A percentile compares a stretch with the other conserved stretches of the same genome.
Conservation (phyloP, 768 basidiomycete genomes). For the Xerocomellus chrysenteron region DNA sequence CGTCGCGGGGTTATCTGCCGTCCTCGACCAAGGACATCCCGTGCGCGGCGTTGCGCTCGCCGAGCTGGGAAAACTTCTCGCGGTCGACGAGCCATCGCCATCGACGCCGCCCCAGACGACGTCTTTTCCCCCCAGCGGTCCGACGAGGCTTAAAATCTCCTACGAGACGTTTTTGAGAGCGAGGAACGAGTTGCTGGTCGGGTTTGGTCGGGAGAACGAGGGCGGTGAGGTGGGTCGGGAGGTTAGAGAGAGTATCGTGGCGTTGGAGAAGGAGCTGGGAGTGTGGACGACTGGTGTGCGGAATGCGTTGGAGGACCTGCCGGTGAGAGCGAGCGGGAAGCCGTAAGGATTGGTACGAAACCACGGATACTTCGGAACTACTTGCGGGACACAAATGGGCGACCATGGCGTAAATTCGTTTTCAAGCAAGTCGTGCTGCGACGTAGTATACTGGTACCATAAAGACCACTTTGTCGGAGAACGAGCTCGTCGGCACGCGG, state of each 20-base stretch:
- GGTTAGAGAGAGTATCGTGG: conserved; percentile 56
- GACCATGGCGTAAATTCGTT: no score
- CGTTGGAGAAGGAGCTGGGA: conserved; percentile 69
- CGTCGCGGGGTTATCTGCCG: conserved; percentile 48
- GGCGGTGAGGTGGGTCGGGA: conserved; percentile 72
- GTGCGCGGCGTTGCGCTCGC: conserved; percentile 70
- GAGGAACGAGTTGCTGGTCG: conserved; percentile 57
- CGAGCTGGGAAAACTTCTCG: conserved; percentile 79
- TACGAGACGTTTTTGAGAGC: conserved; percentile 64
- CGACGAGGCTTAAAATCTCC: conserved; percentile 60
- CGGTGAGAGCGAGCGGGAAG: not conserved
- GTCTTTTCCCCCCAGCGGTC: conserved; percentile 67
- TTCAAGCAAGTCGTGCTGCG: not conserved
- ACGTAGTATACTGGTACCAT: no score
- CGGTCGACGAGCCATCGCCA: conserved; percentile 70
- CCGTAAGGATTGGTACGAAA: not conserved
- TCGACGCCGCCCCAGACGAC: conserved; percentile 14
- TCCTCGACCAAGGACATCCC: conserved; percentile 71
- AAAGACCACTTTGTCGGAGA: no score
- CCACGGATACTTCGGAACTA: no score
- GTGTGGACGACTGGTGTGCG: conserved; percentile 65
- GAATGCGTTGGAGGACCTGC: conserved; percentile 50
- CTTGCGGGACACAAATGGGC: no score
- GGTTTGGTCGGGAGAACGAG: conserved; percentile 67
- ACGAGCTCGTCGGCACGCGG: no score